phyloP scores from a whole-genome alignment of 2,329 filamentous ascomycete genomes.

The Neonectria sp. region DNA sequence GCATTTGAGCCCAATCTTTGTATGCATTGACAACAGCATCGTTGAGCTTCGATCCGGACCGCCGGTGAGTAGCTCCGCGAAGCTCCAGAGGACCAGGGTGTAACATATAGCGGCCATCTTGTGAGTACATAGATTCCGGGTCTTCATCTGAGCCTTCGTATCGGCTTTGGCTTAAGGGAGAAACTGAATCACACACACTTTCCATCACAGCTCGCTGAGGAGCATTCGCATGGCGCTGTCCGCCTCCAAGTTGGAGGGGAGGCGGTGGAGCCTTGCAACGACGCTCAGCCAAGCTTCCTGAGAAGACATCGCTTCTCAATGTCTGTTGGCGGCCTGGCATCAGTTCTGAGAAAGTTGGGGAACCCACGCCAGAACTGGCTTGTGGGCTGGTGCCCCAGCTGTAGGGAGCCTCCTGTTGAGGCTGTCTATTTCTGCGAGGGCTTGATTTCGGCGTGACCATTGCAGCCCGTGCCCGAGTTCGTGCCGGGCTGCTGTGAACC shows the following conservation, averaged over 20 bases:
- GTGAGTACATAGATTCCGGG: slow-evolving; percentile 46
- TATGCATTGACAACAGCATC: slow-evolving; percentile 42
- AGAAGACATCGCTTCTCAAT: slow-evolving; percentile 33
- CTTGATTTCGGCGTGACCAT: slow-evolving; percentile 41
- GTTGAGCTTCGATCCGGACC: slow-evolving; percentile 41
- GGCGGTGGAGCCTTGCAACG: slow-evolving; percentile 47
- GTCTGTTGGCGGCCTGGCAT: slow-evolving; percentile 45
- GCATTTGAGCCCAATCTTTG: slow-evolving; percentile 45
- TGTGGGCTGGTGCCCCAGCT: slow-evolving; percentile 30
- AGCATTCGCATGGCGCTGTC: slow-evolving; percentile 14
- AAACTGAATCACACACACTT: slow-evolving; percentile 41
- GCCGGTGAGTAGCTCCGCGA: slow-evolving; percentile 26
- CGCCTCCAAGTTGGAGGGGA: slow-evolving; percentile 44
- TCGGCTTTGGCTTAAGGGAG: slow-evolving; percentile 45
- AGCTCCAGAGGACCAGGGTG: slow-evolving; percentile 43
- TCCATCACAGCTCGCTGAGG: slow-evolving; percentile 39
- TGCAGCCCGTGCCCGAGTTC: slow-evolving; percentile 35
- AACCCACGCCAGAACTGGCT: slow-evolving; percentile 32
- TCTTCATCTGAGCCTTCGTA: slow-evolving; percentile 35
- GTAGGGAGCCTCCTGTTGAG: slow-evolving; percentile 15
- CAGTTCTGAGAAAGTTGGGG: slow-evolving; percentile 51
- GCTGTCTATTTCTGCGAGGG: slow-evolving; percentile 34
- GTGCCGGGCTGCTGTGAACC: slow-evolving; percentile 46
- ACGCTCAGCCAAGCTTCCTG: slow-evolving; percentile 49
- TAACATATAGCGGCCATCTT: slow-evolving; percentile 31